Evolutionary conservation across 2,329 filamentous ascomycete species (phyloP).

Genomic region (Cephalotrichum gorgonifer): DNA sequence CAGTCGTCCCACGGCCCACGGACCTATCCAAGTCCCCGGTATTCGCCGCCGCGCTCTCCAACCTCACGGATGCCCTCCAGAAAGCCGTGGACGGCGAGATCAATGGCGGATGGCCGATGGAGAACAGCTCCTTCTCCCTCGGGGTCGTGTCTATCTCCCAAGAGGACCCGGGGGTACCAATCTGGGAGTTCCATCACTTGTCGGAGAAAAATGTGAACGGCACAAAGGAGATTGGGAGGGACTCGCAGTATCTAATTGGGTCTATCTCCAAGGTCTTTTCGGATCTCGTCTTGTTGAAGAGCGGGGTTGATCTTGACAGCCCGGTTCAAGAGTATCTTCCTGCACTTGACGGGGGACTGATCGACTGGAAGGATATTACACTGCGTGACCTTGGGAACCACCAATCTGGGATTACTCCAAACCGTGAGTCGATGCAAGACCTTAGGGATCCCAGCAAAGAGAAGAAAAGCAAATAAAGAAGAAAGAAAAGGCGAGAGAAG

Average conservation of each 20-base stretch:
- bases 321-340: slow-evolving; percentile 24
- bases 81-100: slow-evolving; percentile 19
- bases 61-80: slow-evolving; percentile 17
- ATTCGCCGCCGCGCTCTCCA: slow-evolving; percentile 17
- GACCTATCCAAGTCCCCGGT: slow-evolving; percentile 14
- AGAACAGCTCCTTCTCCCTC: slow-evolving; percentile 27
- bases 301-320: slow-evolving; percentile 20
- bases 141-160: slow-evolving; percentile 22
- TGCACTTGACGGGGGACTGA: slow-evolving; percentile 12
- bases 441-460: too few relatives aligned
- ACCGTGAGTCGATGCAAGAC: slow-evolving; percentile 24
- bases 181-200: slow-evolving; percentile 32
- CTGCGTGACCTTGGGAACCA: slow-evolving; percentile 25
- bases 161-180: slow-evolving; percentile 12
- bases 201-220: slow-evolving; percentile 21
- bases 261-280: slow-evolving; percentile 29
- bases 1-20: slow-evolving; percentile 17
- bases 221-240: slow-evolving; percentile 17
- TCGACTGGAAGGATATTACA: slow-evolving; percentile 25
- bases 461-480: too few relatives aligned
- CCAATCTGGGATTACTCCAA: slow-evolving; percentile 22
- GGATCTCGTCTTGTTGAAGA: slow-evolving; percentile 23
- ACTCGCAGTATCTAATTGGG: slow-evolving; percentile 30
- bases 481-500: too few relatives aligned
- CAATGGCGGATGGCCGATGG: slow-evolving; percentile 20